Base-by-base conservation (phyloP, 768 basidiomycete species). In the Boletus pseudopeckii region DNA sequence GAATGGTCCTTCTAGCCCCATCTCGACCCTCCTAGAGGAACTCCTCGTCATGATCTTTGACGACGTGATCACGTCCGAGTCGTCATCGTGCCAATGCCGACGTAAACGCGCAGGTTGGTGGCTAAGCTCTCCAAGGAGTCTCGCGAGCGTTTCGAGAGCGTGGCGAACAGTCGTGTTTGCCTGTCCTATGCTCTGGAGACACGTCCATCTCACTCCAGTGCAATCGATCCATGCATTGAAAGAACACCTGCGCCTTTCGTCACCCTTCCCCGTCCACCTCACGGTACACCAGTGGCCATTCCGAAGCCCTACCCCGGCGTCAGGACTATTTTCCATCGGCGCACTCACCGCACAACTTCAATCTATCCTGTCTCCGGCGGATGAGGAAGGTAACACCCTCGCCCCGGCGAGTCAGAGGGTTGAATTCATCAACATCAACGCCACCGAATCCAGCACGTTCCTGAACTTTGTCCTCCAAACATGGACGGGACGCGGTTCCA, bases 41-140 rank as follows among this genome's bases (percentile, higher is more conserved):
- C 44, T 64, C n/a, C 60, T 64, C 22, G 7, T 63, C 33, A 55
- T 64, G n/a, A 52, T 64, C 43, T 53, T 65, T 46, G 53, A 59
- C 30, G 53, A 56, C 9, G 55, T 65, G 28, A 38, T 64, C 40
- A 53, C 45, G 5, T 64, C 52, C 1, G 54, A 54, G 39, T 52
- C 51, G 5, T 48, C 38, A 2, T 44, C 54, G 26, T 48, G 39
- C 7, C 47, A 22, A 8, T 38, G 13, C 37, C 41, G 11, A 10
- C 20, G 45, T 13, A 55, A 34, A 32, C n/a, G 18, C 2, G 7
- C 51, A 6, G 46, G 40, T 10, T 42, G 44, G 44, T 43, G 51
- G 26, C 5, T 52, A 11, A 57, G 39, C 38, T 33, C 57, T 40
- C 55, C 63, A 15, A 50, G 57, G 36, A 56, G 32, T 36, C 55